Conservation (phyloP, 1,139 yeast species). For the Pichia sp. region DNA sequence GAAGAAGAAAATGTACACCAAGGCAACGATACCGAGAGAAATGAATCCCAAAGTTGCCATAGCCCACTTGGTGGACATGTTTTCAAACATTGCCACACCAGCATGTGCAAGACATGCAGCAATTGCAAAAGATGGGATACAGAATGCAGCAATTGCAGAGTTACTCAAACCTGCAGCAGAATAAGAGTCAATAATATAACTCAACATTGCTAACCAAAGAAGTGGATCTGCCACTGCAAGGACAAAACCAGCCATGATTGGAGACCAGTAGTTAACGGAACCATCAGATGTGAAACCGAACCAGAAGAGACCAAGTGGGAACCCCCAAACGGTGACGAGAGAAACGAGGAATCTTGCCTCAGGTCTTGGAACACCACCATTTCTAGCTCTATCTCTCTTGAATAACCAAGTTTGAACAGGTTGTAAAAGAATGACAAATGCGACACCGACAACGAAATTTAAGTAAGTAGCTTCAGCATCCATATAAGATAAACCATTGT, state of each 20-base stretch:
- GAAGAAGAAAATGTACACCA: slow-evolving; percentile 41
- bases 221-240: slow-evolving; percentile 41
- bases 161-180: slow-evolving; percentile 37
- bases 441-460: slow-evolving; percentile 28
- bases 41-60: slow-evolving; percentile 42
- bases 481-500: slow-evolving; percentile 26
- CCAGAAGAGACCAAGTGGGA: slow-evolving; percentile 29
- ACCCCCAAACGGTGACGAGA: slow-evolving; percentile 28
- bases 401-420: slow-evolving; percentile 29
- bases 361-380: slow-evolving; percentile 41
- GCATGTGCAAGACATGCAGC: slow-evolving; percentile 46
- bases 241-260: slow-evolving; percentile 29
- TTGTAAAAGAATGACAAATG: slow-evolving; percentile 21
- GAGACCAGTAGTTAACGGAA: slow-evolving; percentile 27
- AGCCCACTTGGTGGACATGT: slow-evolving; percentile 43
- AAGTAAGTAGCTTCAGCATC: slow-evolving; percentile 27
- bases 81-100: slow-evolving; percentile 44
- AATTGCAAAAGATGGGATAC: slow-evolving; percentile 44
- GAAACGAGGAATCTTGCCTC: slow-evolving; percentile 30
- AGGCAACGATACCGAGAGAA: slow-evolving; percentile 37
- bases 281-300: slow-evolving; percentile 28
- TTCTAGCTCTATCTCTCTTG: slow-evolving; percentile 28
- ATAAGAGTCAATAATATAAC: slow-evolving; percentile 44
- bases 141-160: slow-evolving; percentile 47
- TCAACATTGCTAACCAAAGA: slow-evolving; percentile 43